Percentiles rank a stretch among this genome's conserved stretches.
Evolutionary conservation across 2,329 filamentous ascomycete species (phyloP).

Genomic region (Cyphellophora attinorum): DNA sequence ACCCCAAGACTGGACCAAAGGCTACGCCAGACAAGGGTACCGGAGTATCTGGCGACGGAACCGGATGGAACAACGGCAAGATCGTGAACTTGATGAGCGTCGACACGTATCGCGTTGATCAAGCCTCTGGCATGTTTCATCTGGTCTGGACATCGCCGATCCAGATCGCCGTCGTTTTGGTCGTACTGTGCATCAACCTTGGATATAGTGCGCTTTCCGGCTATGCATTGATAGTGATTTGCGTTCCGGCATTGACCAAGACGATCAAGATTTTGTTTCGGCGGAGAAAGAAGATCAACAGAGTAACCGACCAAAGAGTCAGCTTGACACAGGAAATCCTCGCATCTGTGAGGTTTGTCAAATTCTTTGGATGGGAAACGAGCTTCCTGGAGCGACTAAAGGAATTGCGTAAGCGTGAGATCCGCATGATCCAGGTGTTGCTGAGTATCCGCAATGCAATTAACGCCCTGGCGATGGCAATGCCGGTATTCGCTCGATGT

Average conservation of each 20-base stretch:
- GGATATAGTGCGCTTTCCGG: conserved; percentile 84
- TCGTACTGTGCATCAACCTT: conserved; percentile 75
- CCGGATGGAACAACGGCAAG: conserved; percentile 85
- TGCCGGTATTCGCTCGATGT: conserved; percentile 94
- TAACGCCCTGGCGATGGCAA: conserved; percentile 68
- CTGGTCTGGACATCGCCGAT: conserved; percentile 82
- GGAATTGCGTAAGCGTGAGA: conserved; percentile 65
- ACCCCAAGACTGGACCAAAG: conserved; percentile 24
- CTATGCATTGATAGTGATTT: conserved; percentile 70
- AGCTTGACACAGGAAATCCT: conserved; percentile 87
- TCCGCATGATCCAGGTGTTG: conserved; percentile 72
- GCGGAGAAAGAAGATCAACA: conserved; percentile 74
- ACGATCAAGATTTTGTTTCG: conserved; percentile 69
- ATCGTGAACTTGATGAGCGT: conserved; percentile 92
- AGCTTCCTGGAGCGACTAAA: conserved; percentile 71
- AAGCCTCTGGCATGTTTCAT: conserved; percentile 81
- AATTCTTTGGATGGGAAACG: conserved; percentile 92
- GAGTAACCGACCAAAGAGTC: conserved; percentile 85
- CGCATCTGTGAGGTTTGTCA: conserved; percentile 85
- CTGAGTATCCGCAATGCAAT: conserved; percentile 77
- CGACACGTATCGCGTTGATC: conserved; percentile 86
- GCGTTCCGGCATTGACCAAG: conserved; percentile 65
- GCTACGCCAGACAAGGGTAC: conserved; percentile 30
- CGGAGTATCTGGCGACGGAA: conserved; percentile 56
- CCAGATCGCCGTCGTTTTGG: conserved; percentile 65